Percentiles rank a stretch among this genome's conserved stretches.
phyloP scores from a whole-genome alignment of 805 yeast species.

The Teunomyces lycoperdinae region DNA sequence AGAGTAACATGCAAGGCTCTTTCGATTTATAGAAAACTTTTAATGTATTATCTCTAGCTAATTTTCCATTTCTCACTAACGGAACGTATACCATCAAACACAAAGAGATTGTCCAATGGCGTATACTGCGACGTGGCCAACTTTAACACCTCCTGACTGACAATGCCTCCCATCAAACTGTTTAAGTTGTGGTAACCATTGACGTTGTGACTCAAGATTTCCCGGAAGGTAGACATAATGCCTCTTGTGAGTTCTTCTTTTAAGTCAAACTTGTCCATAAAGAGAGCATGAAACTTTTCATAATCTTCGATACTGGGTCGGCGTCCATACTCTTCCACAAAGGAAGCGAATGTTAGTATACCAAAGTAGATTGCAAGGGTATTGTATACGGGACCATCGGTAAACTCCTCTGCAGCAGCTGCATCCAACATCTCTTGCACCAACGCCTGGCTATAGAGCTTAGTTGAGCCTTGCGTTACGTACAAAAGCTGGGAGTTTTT shows the following conservation, averaged over 20 bases:
- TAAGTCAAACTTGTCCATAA: conserved; percentile 11
- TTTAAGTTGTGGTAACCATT: conserved; percentile 56
- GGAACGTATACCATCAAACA: conserved; percentile 70
- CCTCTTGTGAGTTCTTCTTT: conserved; percentile 15
- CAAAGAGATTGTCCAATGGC: conserved; percentile 67
- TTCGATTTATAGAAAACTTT: conserved; percentile 44
- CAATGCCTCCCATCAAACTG: conserved; percentile 79
- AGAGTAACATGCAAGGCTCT: conserved; percentile 46
- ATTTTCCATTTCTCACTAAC: conserved; percentile 42
- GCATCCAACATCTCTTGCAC: conserved; percentile 11
- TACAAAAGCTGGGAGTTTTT: conserved; percentile 56
- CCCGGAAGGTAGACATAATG: conserved; percentile 21
- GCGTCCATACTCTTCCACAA: conserved; percentile 11
- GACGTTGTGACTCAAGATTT: conserved; percentile 37
- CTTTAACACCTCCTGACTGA: conserved; percentile 81
- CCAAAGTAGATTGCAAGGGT: conserved; percentile 40
- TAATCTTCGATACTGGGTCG: conserved; percentile 21
- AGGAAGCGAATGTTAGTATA: conserved; percentile 33
- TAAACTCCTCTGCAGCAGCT: conserved; percentile 11
- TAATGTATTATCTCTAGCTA: neutral
- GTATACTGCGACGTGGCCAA: conserved; percentile 73
- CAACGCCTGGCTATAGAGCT: conserved; percentile 14
- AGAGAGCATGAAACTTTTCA: conserved; percentile 16
- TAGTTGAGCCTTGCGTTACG: conserved; percentile 46
- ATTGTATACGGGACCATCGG: conserved; percentile 8